Percentiles rank a stretch among this genome's conserved stretches.
Evolutionary conservation across 1,284 basidiomycete genomes (phyloP).

Genomic region (Trichosporon coremiiforme): DNA sequence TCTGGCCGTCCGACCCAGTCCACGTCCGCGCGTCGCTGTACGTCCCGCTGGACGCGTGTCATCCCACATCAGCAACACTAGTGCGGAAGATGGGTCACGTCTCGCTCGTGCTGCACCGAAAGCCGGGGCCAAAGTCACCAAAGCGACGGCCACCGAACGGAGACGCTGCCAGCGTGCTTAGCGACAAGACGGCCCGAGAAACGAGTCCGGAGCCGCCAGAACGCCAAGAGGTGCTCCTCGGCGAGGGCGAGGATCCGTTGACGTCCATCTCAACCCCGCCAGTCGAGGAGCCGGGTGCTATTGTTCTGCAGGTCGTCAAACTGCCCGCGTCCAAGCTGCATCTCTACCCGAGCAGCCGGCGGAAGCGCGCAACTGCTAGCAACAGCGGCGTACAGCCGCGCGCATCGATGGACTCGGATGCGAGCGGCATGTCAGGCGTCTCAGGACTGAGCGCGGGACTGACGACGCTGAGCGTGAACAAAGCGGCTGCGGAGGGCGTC

Average conservation of each 20-base stretch:
- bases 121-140: conserved; percentile 19
- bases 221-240: conserved; percentile 10
- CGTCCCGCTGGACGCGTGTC: conserved; percentile 65
- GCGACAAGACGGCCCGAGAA: conserved; percentile 5
- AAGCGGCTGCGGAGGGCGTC: not conserved
- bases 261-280: not conserved
- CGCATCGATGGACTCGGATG: conserved; percentile 9
- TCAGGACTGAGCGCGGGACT: conserved; percentile 13
- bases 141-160: conserved; percentile 32
- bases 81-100: conserved; percentile 46
- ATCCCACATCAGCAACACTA: conserved; percentile 46
- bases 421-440: not conserved
- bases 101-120: conserved; percentile 41
- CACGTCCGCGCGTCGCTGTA: conserved; percentile 79
- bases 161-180: conserved; percentile 22
- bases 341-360: conserved; percentile 46
- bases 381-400: not conserved
- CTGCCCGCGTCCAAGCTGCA: conserved; percentile 53
- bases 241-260: conserved; percentile 18
- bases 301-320: conserved; percentile 46
- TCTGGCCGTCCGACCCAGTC: conserved; percentile 87
- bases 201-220: not conserved
- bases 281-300: not conserved
- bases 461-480: not conserved
- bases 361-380: not conserved